Base-by-base conservation (phyloP, 371 early-diverging fungal genomes). In the Chytridium lagenaria region DNA sequence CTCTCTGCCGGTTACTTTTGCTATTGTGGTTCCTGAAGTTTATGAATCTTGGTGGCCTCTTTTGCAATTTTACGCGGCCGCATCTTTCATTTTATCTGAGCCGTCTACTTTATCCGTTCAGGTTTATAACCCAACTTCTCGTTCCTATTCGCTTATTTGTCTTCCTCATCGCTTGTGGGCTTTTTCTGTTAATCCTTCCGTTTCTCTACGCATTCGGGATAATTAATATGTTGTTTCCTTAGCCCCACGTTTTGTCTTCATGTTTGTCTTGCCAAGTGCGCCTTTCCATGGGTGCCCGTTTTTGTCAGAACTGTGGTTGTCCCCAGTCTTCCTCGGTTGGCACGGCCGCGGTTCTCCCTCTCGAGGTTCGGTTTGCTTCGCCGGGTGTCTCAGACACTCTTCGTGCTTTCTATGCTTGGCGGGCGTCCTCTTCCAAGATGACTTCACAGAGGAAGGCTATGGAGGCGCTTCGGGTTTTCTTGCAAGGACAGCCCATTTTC, bases 31-130 rank as follows among this genome's bases (percentile, higher is more conserved):
- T 22, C 68, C 52, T 0, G 31, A 16, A 0, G 36, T 28, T 3
- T 19, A 7, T n/a, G 68, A 68, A 12, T 7, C 16, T 34, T 68
- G 68, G 68, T 68, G 68, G 68, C n/a, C 52, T 44, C 19, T 7
- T 44, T 44, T 44, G 44, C 44, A 7, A 44, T 19, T 7, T 44
- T n/a, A n/a, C n/a, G n/a, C 44, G 7, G 7, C 44, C 19, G 19
- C 44, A 44, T 44, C 44, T 7, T 44, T 44, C 44, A 7, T 19
- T 44, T 44, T 44, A 44, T 12, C 44, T 44, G 44, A 19, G n/a
- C n/a, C n/a, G n/a, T n/a, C n/a, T n/a, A n/a, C n/a, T n/a, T 44
- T 44, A 7, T 44, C 44, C 44, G 44, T 44, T 12, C 7, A 19
- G 7, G 44, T 7, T 44, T 44, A 44, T 44, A 19, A 44, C 19